Conservation (phyloP, 192 early-diverging fungal species). For the Gigaspora rosea region DNA sequence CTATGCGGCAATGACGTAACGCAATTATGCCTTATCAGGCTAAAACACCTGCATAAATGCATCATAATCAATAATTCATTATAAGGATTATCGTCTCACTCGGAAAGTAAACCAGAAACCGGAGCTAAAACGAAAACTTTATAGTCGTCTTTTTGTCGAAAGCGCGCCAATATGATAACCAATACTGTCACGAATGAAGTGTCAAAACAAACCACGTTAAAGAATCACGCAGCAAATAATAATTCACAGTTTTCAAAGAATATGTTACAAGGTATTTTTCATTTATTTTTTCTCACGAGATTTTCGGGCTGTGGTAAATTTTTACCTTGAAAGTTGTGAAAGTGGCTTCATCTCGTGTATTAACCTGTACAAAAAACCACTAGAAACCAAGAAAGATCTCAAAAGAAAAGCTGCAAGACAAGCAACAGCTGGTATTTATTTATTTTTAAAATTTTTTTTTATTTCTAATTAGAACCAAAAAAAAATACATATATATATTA, state of each 20-base stretch:
- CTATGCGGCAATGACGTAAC: too few species aligned
- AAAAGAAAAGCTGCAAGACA: conserved; percentile 26
- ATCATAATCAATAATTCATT: not conserved
- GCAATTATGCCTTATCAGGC: not conserved
- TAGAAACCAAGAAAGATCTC: conserved; percentile 6
- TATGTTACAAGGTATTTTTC: conserved; percentile 5
- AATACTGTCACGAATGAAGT: conserved; percentile 7
- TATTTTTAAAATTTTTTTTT: not conserved
- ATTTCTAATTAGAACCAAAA: not conserved
- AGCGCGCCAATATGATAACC: conserved; percentile 17
- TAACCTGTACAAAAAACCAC: not conserved
- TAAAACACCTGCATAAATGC: not conserved
- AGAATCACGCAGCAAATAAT: not conserved
- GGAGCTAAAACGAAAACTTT: conserved; percentile 4
- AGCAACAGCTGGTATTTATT: conserved; percentile 24
- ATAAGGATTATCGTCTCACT: conserved; percentile 7
- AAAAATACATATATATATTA: not conserved
- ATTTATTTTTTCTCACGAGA: not conserved
- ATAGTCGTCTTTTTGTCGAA: conserved; percentile 4
- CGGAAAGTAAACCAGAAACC: conserved; percentile 2
- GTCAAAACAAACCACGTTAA: conserved; percentile 6
- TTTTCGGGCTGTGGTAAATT: not conserved
- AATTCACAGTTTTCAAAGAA: not conserved
- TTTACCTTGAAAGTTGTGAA: not conserved
- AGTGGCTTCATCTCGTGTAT: conserved; percentile 17